Evolutionary conservation across 139 green algal species (phyloP), one percentile per base, ranked within the genome.

Genomic region (Dunaliella primolecta): DNA sequence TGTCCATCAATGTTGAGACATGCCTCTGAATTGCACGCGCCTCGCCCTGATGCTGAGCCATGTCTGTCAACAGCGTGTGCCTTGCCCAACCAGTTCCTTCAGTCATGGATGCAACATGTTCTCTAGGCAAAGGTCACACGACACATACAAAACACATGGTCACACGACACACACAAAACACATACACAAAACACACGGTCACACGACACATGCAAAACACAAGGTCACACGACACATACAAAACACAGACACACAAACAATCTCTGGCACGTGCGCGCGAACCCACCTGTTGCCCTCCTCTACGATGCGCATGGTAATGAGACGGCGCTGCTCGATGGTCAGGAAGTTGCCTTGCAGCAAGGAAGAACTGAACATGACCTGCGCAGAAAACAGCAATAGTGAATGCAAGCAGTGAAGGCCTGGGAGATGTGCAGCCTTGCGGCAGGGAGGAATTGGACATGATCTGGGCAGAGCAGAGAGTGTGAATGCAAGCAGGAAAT

Each of bases 251-350:
- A 64, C 46, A 64, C 46, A 64, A 7, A 64, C 46, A 64, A 7
- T 25, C 46, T 25, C 46, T 21, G 2, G 38, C 31, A 80, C 35
- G 24, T 38, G 2, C 46, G 76, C 56, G 2, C 55, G 31, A 7
- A 81, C 1, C 7, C 46, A 64, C 46, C 83, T 71, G 83, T 86
- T 88, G 64, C 79, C 38, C 64, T 88, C 88, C 84, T 91, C 88
- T 64, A 91, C 85, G 33, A 89, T 88, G 34, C 84, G 80, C 88
- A 91, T 91, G 1, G 84, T 84, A 0, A 91, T 87, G 23, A 89
- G 83, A 0, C 88, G 79, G 20, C 88, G 75, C 87, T 93, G 88
- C 86, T 93, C 84, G n/a, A 92, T 87, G 31, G 87, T 93, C 15
- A 90, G 29, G n/a, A 82, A 82, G 36, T 82, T 82, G 57, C 57